These are phyloP conservation scores for Boletus semigastroideus DNA, from an alignment of 1,284 basidiomycete genomes.

Conservation along the genomic window DNA sequence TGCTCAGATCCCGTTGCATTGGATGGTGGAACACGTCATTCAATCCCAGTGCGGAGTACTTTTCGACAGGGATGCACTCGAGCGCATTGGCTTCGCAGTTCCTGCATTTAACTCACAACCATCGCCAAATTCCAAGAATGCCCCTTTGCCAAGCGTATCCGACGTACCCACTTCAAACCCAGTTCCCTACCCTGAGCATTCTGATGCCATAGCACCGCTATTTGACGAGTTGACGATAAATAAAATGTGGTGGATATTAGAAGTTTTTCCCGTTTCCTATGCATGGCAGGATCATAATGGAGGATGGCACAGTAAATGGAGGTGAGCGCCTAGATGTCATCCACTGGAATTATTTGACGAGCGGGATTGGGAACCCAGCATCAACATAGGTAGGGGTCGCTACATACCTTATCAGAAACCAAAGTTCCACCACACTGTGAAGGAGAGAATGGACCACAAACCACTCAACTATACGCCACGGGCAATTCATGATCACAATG, in stretches of 20 bases:
- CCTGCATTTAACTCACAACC: not conserved
- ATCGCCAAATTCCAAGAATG: not conserved
- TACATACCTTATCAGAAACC: conserved; percentile 26
- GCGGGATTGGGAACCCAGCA: conserved; percentile 8
- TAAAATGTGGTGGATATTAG: conserved; percentile 32
- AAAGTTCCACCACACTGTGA: conserved; percentile 33
- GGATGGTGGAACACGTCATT: conserved; percentile 67
- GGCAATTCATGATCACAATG: conserved; percentile 20
- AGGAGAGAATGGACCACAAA: conserved; percentile 27
- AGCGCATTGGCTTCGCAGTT: conserved; percentile 32
- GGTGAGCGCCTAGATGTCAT: conserved; percentile 15
- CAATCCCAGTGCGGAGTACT: conserved; percentile 48
- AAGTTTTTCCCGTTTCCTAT: conserved; percentile 25
- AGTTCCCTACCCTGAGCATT: conserved; percentile 13
- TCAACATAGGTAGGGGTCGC: conserved; percentile 33
- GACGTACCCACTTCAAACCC: not conserved
- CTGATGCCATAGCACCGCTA: conserved; percentile 29
- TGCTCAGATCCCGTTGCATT: conserved; percentile 62
- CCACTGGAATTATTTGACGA: conserved; percentile 2
- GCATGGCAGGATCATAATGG: conserved; percentile 31
- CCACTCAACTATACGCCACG: conserved; percentile 28
- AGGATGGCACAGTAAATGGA: conserved; percentile 29
- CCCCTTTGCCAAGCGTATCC: not conserved
- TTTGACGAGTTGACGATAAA: conserved; percentile 22
- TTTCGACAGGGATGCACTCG: conserved; percentile 47